These are phyloP conservation scores for Talaromyces sp. DNA, from an alignment of 2,329 filamentous ascomycete species.

Conservation along the genomic window DNA sequence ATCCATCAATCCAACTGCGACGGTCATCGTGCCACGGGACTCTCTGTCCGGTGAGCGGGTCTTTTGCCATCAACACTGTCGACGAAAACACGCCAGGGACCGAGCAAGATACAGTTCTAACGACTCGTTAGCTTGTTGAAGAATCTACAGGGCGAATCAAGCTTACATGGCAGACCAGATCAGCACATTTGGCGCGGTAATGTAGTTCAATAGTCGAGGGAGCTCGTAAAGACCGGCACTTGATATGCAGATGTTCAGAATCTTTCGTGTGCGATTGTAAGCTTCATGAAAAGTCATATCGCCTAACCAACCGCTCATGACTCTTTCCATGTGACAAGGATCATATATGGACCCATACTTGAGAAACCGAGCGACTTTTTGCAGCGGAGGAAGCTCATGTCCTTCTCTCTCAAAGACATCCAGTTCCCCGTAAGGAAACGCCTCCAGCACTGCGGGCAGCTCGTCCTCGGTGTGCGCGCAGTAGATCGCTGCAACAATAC, in stretches of 20 bases:
- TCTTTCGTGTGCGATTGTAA: conserved; percentile 86
- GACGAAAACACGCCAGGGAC: conserved; percentile 81
- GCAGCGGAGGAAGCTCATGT: conserved; percentile 56
- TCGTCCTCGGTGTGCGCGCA: conserved; percentile 74
- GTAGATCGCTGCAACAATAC: conserved; percentile 75
- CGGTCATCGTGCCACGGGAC: conserved; percentile 80
- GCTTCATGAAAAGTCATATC: conserved; percentile 94
- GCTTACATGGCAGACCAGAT: conserved; percentile 86
- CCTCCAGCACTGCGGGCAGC: conserved; percentile 61
- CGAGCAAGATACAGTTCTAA: conserved; percentile 79
- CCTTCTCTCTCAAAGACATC: conserved; percentile 67
- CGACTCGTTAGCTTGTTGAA: background rate
- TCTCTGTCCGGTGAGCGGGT: conserved; percentile 70
- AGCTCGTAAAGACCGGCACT: conserved; percentile 82
- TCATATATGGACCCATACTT: conserved; percentile 83
- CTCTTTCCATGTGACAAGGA: conserved; percentile 70
- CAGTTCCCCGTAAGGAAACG: conserved; percentile 74
- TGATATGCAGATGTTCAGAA: conserved; percentile 91
- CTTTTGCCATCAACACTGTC: conserved; percentile 73
- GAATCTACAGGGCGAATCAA: background rate
- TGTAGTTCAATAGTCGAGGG: conserved; percentile 81
- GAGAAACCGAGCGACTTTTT: conserved; percentile 65
- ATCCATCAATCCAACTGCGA: conserved; percentile 87
- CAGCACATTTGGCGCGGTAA: conserved; percentile 88
- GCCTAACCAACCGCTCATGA: conserved; percentile 75